Evolutionary conservation across 495 filamentous ascomycete species (phyloP).

Genomic region (Mytilinidion resinicola): DNA sequence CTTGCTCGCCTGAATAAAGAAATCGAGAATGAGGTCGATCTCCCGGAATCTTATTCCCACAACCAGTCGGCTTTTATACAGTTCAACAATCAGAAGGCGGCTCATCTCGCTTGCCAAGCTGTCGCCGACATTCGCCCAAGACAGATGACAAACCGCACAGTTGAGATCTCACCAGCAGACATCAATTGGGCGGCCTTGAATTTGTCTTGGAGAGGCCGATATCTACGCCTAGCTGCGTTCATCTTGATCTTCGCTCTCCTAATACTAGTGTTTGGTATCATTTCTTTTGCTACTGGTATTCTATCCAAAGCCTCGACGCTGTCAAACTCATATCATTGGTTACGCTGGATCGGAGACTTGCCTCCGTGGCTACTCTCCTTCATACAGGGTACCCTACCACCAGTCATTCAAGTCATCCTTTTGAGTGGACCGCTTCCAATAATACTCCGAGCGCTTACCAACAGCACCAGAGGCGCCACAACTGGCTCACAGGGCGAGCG

Average conservation of each 20-base stretch:
- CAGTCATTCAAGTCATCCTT: constrained; percentile 61
- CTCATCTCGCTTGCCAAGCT: constrained; percentile 95
- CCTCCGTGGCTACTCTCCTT: constrained; percentile 61
- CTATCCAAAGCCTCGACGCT: constrained; percentile 69
- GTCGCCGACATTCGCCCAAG: constrained; percentile 87
- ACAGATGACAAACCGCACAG: constrained; percentile 85
- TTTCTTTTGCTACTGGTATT: constrained; percentile 81
- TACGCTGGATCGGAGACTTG: constrained; percentile 60
- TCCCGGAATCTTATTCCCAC: constrained; percentile 78
- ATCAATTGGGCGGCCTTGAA: constrained; percentile 98
- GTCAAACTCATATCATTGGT: constrained; percentile 55
- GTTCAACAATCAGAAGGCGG: constrained; percentile 95
- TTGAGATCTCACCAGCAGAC: constrained; percentile 89
- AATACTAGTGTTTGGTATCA: constrained; percentile 84
- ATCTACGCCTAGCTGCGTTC: constrained; percentile 63
- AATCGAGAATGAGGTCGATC: constrained; percentile 83
- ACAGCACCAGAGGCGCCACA: constrained; percentile 72
- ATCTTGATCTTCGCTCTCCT: constrained; percentile 60
- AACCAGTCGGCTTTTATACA: constrained; percentile 99
- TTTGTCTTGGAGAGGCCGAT: constrained; percentile 88
- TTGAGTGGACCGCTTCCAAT: constrained; percentile 69
- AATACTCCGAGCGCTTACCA: constrained; percentile 66
- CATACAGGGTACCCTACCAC: constrained; percentile 80
- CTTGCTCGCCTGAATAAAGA: constrained; percentile 84
- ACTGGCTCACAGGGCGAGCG: constrained; percentile 67